phyloP scores from a whole-genome alignment of 2,329 filamentous ascomycete genomes.

The Biscogniauxia sp. region DNA sequence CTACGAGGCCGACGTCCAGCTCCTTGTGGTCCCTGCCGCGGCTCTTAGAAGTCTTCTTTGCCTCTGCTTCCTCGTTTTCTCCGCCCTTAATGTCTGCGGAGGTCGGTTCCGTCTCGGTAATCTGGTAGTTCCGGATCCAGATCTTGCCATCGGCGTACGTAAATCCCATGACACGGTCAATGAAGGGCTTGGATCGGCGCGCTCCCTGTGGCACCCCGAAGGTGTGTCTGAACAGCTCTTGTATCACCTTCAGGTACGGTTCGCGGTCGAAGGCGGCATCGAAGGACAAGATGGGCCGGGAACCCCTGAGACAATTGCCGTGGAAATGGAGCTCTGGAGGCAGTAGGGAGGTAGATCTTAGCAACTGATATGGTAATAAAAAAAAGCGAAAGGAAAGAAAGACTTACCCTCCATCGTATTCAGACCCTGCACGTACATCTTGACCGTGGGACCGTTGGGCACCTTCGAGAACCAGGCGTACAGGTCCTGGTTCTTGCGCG shows the following conservation, averaged over 20 bases:
- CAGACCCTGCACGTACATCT: constrained; percentile 75
- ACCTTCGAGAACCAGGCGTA: constrained; percentile 93
- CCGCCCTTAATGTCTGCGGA: constrained; percentile 40
- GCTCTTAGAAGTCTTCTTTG: constrained; percentile 37
- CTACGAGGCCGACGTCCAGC: constrained; percentile 78
- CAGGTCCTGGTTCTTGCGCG: constrained; percentile 88
- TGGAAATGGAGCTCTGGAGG: constrained; percentile 80
- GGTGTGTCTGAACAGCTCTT: constrained; percentile 84
- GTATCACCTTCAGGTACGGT: constrained; percentile 77
- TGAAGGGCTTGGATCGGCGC: constrained; percentile 89
- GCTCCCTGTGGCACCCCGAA: constrained; percentile 91
- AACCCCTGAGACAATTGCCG: constrained; percentile 94
- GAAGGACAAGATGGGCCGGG: constrained; percentile 86
- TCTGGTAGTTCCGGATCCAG: constrained; percentile 94
- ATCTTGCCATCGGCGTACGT: constrained; percentile 90
- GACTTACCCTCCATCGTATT: constrained; percentile 26
- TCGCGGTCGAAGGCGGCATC: constrained; percentile 81
- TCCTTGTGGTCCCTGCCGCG: constrained; percentile 49
- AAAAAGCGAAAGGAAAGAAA: background rate
- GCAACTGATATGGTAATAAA: background rate
- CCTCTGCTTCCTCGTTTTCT: constrained; percentile 43
- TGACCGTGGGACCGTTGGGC: constrained; percentile 66
- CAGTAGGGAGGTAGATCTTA: constrained; percentile 5
- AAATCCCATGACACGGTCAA: constrained; percentile 93
- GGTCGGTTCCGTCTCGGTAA: constrained; percentile 72